A percentile compares a stretch with the other conserved stretches of the same genome.
Conservation (phyloP, 108 stramenopile genomes). For the Ochromonas danica region DNA sequence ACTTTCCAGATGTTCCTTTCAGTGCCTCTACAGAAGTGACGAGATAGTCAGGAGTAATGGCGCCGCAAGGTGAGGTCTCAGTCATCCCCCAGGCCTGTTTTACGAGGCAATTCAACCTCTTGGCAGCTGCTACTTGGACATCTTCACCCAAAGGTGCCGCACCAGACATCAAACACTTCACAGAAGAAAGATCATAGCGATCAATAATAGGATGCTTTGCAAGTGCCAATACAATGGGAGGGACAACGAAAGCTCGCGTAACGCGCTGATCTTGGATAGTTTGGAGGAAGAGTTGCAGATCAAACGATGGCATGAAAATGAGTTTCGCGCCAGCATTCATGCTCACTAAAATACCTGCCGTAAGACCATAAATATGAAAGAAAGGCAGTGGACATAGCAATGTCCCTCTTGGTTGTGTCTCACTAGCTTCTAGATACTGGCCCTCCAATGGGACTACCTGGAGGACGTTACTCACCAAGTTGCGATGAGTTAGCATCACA, state of each 20-base stretch:
- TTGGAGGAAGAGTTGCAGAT: conserved; percentile 69
- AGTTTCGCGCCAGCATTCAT: conserved; percentile 68
- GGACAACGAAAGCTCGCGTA: conserved; percentile 77
- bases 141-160: conserved; percentile 79
- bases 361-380: conserved; percentile 85
- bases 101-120: conserved; percentile 60
- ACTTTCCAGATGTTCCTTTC: conserved; percentile 66
- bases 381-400: conserved; percentile 75
- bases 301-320: conserved; percentile 74
- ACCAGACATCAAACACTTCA: conserved; percentile 68
- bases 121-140: conserved; percentile 61
- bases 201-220: conserved; percentile 78
- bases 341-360: conserved; percentile 60
- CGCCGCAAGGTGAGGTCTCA: conserved; percentile 59
- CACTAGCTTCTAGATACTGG: not conserved
- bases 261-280: conserved; percentile 67
- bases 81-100: conserved; percentile 89
- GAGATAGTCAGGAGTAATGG: conserved; percentile 63
- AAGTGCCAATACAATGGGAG: conserved; percentile 60
- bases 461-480: conserved; percentile 71
- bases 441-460: conserved; percentile 58
- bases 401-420: not conserved
- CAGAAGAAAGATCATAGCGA: conserved; percentile 64
- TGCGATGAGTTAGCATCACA: conserved; percentile 77
- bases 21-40: conserved; percentile 37